phyloP scores from a whole-genome alignment of 1,284 basidiomycete species.

The Cryptococcus amylolentus region DNA sequence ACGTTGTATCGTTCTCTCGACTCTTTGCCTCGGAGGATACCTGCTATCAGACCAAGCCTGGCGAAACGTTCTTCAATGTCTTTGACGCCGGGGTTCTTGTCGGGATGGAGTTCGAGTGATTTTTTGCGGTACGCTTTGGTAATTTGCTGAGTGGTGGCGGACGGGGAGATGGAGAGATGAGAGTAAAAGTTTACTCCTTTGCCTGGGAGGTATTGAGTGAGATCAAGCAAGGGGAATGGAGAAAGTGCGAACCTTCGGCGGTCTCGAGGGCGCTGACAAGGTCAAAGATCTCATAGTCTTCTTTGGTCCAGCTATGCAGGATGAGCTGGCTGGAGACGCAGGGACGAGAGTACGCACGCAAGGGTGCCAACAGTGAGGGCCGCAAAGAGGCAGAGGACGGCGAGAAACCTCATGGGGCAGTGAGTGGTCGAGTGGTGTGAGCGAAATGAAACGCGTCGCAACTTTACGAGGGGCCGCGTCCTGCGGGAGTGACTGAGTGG shows the following conservation, averaged over 20 bases:
- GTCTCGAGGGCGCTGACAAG: slow-evolving; percentile 78
- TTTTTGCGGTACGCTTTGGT: slow-evolving; percentile 83
- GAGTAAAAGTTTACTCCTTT: slow-evolving; percentile 88
- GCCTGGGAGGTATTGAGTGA: slow-evolving; percentile 49
- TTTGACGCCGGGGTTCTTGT: slow-evolving; percentile 83
- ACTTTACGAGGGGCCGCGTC: too few species aligned
- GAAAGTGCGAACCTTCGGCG: slow-evolving; percentile 62
- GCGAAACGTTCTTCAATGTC: slow-evolving; percentile 80
- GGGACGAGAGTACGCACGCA: slow-evolving; percentile 5
- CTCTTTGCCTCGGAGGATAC: slow-evolving; percentile 72
- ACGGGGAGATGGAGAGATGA: slow-evolving; percentile 68
- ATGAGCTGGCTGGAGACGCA: not conserved
- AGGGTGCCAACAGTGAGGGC: slow-evolving; percentile 1
- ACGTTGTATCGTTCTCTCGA: slow-evolving; percentile 68
- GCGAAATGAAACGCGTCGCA: too few species aligned
- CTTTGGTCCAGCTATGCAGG: slow-evolving; percentile 53
- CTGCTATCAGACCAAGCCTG: slow-evolving; percentile 75
- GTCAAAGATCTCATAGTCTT: slow-evolving; percentile 94
- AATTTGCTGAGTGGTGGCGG: slow-evolving; percentile 69
- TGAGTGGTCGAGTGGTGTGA: not conserved
- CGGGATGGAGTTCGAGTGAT: slow-evolving; percentile 82
- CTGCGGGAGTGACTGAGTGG: too few species aligned
- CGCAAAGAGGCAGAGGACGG: slow-evolving; percentile 1
- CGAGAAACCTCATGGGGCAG: not conserved
- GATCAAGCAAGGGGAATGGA: not conserved